Conservation (phyloP, 139 green algal genomes). For the Trebouxia sp. region DNA sequence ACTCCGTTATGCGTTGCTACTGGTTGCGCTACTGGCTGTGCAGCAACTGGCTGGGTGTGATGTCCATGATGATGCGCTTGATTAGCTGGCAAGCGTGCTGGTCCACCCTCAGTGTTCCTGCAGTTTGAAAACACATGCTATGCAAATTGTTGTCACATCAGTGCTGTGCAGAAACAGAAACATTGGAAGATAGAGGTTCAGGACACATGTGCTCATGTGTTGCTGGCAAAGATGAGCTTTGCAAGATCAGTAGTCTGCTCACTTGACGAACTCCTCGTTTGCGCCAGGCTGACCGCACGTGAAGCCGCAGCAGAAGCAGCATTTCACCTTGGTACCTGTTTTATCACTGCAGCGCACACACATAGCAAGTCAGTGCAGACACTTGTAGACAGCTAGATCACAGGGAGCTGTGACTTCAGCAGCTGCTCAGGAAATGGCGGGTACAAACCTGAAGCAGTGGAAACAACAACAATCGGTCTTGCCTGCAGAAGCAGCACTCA, state of each 20-base stretch:
- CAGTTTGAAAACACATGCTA: too few species aligned
- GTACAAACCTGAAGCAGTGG: constrained; percentile 24
- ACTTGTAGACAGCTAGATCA: too few species aligned
- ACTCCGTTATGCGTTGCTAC: background rate
- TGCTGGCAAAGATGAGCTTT: too few species aligned
- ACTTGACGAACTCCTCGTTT: background rate
- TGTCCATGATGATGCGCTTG: constrained; percentile 1
- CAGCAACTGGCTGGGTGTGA: background rate
- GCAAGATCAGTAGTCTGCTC: too few species aligned
- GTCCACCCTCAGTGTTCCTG: constrained; percentile 7
- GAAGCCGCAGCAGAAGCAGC: constrained; percentile 5
- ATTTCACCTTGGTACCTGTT: background rate
- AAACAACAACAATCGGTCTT: constrained; percentile 22
- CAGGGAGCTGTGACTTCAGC: too few species aligned
- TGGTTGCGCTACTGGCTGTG: background rate
- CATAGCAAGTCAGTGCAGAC: too few species aligned
- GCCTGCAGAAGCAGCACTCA: background rate
- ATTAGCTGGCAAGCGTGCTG: background rate
- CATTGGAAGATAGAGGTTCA: too few species aligned
- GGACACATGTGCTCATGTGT: too few species aligned
- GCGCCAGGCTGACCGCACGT: background rate
- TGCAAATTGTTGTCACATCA: too few species aligned
- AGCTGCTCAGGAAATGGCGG: too few species aligned
- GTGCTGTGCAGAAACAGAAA: too few species aligned
- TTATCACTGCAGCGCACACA: too few species aligned